A percentile compares a stretch with the other conserved stretches of the same genome.
Conservation (phyloP, 202 grass and related monocot species). For the Brachypodium distachyon region DNA sequence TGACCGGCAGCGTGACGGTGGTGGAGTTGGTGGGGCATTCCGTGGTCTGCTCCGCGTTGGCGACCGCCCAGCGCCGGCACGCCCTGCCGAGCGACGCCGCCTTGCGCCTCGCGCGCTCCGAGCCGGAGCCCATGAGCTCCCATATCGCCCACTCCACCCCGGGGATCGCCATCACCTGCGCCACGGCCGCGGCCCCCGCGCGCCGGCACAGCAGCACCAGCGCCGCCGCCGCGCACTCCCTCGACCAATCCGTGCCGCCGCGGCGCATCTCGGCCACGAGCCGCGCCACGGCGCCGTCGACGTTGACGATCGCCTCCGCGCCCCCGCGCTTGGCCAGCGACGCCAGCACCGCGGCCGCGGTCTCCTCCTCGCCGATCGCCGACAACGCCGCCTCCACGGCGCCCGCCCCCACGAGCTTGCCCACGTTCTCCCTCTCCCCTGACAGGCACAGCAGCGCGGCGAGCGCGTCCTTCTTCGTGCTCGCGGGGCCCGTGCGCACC, state of each 20-base stretch:
- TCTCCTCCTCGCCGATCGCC: slow-evolving; percentile 26
- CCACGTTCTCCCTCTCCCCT: slow-evolving; percentile 65
- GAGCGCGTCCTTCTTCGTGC: slow-evolving; percentile 74
- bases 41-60: slow-evolving; percentile 18
- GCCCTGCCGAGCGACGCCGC: slow-evolving; percentile 79
- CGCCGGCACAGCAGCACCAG: slow-evolving; percentile 79
- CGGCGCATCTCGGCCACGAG: slow-evolving; percentile 53
- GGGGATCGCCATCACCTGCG: slow-evolving; percentile 47
- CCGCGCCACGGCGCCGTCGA: slow-evolving; percentile 35
- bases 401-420: slow-evolving; percentile 44
- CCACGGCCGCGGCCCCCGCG: slow-evolving; percentile 18
- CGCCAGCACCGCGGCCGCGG: slow-evolving; percentile 41
- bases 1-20: not conserved
- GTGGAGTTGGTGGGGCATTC: slow-evolving; percentile 17
- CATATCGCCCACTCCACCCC: slow-evolving; percentile 92
- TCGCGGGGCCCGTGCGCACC: slow-evolving; percentile 39
- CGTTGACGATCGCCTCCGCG: slow-evolving; percentile 52
- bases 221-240: slow-evolving; percentile 68
- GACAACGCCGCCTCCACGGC: slow-evolving; percentile 38
- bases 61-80: slow-evolving; percentile 53
- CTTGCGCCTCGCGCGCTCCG: slow-evolving; percentile 66
- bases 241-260: slow-evolving; percentile 67
- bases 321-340: slow-evolving; percentile 68
- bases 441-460: slow-evolving; percentile 67
- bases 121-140: slow-evolving; percentile 77